A percentile compares a stretch with the other conserved stretches of the same genome.
These are phyloP conservation scores for Skeletonema menzelii DNA, from an alignment of 108 stramenopile genomes.

Conservation along the genomic window DNA sequence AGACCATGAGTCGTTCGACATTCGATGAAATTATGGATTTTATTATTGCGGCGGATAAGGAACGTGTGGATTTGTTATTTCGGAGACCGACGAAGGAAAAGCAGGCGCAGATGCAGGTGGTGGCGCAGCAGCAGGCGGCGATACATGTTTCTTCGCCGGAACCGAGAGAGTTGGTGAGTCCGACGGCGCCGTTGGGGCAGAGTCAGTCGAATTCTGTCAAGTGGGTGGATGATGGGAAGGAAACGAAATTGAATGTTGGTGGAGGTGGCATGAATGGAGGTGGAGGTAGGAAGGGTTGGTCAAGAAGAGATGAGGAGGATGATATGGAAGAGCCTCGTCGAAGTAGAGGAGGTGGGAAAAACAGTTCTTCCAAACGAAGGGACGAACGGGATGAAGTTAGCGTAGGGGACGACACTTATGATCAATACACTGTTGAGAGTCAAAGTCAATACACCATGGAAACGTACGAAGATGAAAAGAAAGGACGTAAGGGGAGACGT, in stretches of 20 bases:
- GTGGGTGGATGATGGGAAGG: constrained; percentile 65
- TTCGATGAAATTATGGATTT: constrained; percentile 93
- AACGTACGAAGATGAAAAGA: constrained; percentile 35
- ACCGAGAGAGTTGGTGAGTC: background rate
- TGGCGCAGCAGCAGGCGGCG: background rate
- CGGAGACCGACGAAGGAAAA: constrained; percentile 73
- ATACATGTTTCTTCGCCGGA: background rate
- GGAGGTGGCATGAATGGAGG: background rate
- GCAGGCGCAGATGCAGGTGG: background rate
- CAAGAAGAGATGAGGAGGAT: background rate
- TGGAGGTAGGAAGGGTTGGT: background rate
- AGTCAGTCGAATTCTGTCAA: constrained; percentile 57
- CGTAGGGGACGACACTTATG: constrained; percentile 43
- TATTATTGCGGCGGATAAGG: constrained; percentile 88
- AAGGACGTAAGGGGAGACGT: constrained; percentile 15
- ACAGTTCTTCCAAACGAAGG: constrained; percentile 2
- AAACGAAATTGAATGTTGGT: background rate
- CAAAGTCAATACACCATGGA: constrained; percentile 59
- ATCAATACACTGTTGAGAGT: constrained; percentile 61
- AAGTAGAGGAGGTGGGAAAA: background rate
- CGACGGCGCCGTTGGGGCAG: constrained; percentile 1
- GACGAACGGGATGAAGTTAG: constrained; percentile 29
- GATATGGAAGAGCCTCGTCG: constrained; percentile 15
- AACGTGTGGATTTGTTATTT: constrained; percentile 80
- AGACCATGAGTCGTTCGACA: constrained; percentile 79